Conservation (phyloP, 352 stramenopile genomes). For the Elongisporangium senticosum region DNA sequence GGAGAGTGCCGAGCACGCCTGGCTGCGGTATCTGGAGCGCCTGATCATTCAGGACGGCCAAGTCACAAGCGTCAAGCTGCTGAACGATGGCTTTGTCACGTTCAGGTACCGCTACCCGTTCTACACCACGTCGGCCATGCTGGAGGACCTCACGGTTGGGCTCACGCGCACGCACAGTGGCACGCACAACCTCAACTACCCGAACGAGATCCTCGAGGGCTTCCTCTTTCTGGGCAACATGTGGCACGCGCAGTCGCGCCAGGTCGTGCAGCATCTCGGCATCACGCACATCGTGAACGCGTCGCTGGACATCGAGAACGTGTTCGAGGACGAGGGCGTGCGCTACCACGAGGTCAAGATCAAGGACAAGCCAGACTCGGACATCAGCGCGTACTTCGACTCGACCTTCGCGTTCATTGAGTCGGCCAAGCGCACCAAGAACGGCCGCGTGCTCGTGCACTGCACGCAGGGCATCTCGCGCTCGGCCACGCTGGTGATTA, state of each 20-base stretch:
- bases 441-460: constrained; percentile 76
- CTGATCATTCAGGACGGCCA: constrained; percentile 73
- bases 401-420: constrained; percentile 71
- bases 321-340: constrained; percentile 62
- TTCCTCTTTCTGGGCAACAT: constrained; percentile 87
- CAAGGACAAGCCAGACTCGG: constrained; percentile 64
- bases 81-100: constrained; percentile 76
- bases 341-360: constrained; percentile 77
- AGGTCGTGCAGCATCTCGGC: constrained; percentile 69
- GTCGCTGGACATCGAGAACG: constrained; percentile 71
- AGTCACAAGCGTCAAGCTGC: constrained; percentile 67
- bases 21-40: constrained; percentile 51
- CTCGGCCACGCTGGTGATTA: constrained; percentile 77
- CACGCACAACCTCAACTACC: constrained; percentile 85
- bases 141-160: constrained; percentile 52
- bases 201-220: constrained; percentile 82
- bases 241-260: constrained; percentile 79
- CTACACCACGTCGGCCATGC: constrained; percentile 66
- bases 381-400: constrained; percentile 74
- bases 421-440: constrained; percentile 65
- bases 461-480: constrained; percentile 84
- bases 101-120: constrained; percentile 85
- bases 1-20: constrained; percentile 21
- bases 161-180: constrained; percentile 74
- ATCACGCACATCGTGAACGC: constrained; percentile 86